These are phyloP conservation scores for Cystobasidium tubakii DNA, from an alignment of 768 basidiomycete genomes.

Conservation along the genomic window DNA sequence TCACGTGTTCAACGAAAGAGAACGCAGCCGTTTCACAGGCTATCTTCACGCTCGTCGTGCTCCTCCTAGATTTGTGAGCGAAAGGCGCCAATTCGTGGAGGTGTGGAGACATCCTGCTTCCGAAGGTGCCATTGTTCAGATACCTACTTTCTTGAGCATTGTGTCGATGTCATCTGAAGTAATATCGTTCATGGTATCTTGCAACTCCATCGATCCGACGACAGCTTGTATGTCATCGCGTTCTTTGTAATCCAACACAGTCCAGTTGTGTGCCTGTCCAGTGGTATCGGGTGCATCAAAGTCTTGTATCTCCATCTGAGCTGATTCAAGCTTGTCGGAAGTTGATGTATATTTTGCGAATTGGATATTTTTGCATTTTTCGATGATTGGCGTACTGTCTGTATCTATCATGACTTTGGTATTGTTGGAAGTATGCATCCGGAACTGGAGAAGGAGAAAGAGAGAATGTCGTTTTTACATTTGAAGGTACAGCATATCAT, in stretches of 20 bases:
- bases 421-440: conserved; percentile 6
- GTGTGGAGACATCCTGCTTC: no score
- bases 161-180: neutral
- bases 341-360: neutral
- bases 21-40: no score
- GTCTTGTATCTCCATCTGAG: neutral
- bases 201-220: no score
- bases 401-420: conserved; percentile 19
- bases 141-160: neutral
- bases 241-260: neutral
- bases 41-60: no score
- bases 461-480: no score
- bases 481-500: no score
- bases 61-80: no score
- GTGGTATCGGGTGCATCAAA: neutral
- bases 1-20: no score
- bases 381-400: conserved; percentile 23
- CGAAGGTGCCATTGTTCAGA: no score
- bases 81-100: no score
- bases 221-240: neutral
- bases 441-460: conserved; percentile 4
- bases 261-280: neutral
- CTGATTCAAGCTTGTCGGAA: neutral
- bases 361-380: conserved; percentile 7
- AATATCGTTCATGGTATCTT: no score